A percentile compares a stretch with the other conserved stretches of the same genome.
Conservation (phyloP, 2,329 filamentous ascomycete species). For the Cryphonectria nitschkei region DNA sequence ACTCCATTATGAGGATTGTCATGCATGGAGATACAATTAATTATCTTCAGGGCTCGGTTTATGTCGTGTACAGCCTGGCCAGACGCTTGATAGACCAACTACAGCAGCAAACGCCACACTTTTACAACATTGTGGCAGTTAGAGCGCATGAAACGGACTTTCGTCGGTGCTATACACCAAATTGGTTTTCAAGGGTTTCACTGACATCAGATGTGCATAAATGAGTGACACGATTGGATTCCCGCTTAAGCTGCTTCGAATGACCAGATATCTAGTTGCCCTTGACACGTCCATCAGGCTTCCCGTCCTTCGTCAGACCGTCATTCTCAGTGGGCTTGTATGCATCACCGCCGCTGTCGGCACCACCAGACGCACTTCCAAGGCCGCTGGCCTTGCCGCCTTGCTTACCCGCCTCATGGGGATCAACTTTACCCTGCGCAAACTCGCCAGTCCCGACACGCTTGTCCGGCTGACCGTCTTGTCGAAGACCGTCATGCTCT, state of each 20-base stretch:
- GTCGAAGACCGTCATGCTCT: conserved; percentile 22
- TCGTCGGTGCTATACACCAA: no score
- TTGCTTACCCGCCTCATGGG: conserved; percentile 17
- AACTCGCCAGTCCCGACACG: conserved; percentile 13
- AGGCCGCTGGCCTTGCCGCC: conserved; percentile 14
- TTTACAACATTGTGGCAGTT: conserved; percentile 35
- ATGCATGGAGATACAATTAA: conserved; percentile 52
- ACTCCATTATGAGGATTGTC: conserved; percentile 35
- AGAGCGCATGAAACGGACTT: no score
- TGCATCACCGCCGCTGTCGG: not conserved
- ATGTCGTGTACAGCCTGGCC: conserved; percentile 57
- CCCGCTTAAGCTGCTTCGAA: no score
- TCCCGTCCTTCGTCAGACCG: conserved; percentile 17
- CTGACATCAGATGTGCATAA: conserved; percentile 32
- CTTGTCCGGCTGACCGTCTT: conserved; percentile 19
- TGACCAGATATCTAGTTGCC: not conserved
- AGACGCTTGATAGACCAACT: conserved; percentile 43
- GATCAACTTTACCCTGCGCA: conserved; percentile 6
- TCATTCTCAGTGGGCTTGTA: conserved; percentile 21
- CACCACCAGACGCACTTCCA: not conserved
- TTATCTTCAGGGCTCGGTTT: conserved; percentile 52
- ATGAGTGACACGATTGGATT: no score
- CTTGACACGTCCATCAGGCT: conserved; percentile 20
- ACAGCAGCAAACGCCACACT: conserved; percentile 43
- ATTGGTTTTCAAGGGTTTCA: not conserved